These are phyloP conservation scores for Phaseolus lunatus DNA, from an alignment of 306 rosid genomes.

Conservation along the genomic window DNA sequence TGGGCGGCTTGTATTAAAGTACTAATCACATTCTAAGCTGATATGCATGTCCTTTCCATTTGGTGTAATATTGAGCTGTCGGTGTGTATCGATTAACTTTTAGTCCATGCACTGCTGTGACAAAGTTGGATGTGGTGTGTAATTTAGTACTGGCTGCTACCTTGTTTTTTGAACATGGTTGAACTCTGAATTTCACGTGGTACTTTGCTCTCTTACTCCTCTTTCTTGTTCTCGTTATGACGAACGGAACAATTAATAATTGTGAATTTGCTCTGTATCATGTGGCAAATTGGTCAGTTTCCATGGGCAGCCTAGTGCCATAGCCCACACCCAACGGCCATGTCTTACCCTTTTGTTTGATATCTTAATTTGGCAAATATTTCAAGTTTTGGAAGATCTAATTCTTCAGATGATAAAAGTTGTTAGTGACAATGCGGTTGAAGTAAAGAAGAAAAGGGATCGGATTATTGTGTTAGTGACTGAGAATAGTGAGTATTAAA, in stretches of 20 bases:
- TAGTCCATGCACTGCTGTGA: neutral
- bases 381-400: neutral
- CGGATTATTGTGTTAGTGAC: neutral
- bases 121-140: constrained; percentile 37
- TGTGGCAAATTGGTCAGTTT: neutral
- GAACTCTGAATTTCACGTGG: constrained; percentile 31
- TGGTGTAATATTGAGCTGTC: constrained; percentile 4
- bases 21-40: constrained; percentile 20
- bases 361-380: neutral
- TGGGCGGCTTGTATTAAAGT: constrained; percentile 22
- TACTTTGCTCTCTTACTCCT: neutral
- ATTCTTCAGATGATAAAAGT: neutral
- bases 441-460: no score
- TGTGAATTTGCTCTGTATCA: neutral
- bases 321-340: neutral
- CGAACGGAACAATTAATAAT: neutral
- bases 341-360: neutral
- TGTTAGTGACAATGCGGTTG: no score
- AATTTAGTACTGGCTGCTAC: constrained; percentile 17
- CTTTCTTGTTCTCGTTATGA: neutral
- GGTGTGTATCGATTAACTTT: constrained; percentile 21
- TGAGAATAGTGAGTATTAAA: neutral
- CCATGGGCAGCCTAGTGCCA: neutral
- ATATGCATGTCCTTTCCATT: constrained; percentile 9
- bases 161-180: constrained; percentile 18